These are phyloP conservation scores for Inosperma sp. DNA, from an alignment of 768 basidiomycete species.

Conservation along the genomic window DNA sequence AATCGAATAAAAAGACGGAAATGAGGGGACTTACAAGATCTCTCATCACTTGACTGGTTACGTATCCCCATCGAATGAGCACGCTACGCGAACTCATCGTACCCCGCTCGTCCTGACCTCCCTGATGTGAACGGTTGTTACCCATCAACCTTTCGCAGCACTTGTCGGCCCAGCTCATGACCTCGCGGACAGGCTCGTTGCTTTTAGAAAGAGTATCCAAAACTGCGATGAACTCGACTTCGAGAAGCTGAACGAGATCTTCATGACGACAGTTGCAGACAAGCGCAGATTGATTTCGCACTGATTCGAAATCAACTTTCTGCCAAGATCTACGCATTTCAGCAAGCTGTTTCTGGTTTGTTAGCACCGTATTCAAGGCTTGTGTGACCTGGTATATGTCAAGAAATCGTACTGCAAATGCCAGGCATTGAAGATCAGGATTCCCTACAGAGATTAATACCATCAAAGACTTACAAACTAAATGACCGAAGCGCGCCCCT, in stretches of 20 bases:
- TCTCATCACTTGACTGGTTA: constrained; percentile 89
- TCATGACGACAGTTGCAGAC: constrained; percentile 93
- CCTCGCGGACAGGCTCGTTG: constrained; percentile 75
- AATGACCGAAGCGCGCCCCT: constrained; percentile 85
- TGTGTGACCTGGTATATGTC: constrained; percentile 92
- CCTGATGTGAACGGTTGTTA: constrained; percentile 49
- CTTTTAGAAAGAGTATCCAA: constrained; percentile 69
- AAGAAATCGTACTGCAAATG: constrained; percentile 70
- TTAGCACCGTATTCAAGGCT: constrained; percentile 81
- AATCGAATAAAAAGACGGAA: constrained; percentile 5
- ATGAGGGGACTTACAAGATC: constrained; percentile 59
- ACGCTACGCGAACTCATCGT: constrained; percentile 85
- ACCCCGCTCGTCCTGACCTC: constrained; percentile 62
- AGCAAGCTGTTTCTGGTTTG: constrained; percentile 76
- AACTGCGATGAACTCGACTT: constrained; percentile 78
- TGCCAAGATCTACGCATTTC: constrained; percentile 89
- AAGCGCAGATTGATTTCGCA: constrained; percentile 87
- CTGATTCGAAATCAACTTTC: constrained; percentile 86
- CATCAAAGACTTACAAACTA: constrained; percentile 62
- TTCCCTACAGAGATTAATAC: constrained; percentile 5
- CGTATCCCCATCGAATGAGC: constrained; percentile 88
- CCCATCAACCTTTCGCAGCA: constrained; percentile 84
- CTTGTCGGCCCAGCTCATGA: constrained; percentile 90
- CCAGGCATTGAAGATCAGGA: constrained; percentile 10
- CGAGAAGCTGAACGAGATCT: constrained; percentile 78